Evolutionary conservation across 2,329 filamentous ascomycete genomes (phyloP).

Genomic region (Aspergillus pseudoglaucus): DNA sequence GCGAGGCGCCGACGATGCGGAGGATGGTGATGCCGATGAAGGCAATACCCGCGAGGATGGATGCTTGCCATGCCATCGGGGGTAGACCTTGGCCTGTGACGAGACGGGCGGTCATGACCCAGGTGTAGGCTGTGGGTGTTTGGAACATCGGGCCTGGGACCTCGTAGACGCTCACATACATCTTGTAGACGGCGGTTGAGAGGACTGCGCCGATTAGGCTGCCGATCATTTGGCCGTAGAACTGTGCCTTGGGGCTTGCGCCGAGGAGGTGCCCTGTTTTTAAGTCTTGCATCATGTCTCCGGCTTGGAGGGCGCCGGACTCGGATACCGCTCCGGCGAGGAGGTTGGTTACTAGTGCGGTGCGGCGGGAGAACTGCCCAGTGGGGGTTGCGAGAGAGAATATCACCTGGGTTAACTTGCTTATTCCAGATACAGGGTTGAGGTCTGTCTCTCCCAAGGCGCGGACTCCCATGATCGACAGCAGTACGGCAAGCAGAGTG

Average conservation of each 20-base stretch:
- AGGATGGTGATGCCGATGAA: constrained; percentile 67
- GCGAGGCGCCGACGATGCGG: constrained; percentile 51
- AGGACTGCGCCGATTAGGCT: constrained; percentile 78
- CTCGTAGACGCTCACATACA: constrained; percentile 85
- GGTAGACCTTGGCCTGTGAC: constrained; percentile 88
- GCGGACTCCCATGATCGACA: constrained; percentile 59
- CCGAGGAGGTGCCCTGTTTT: constrained; percentile 93
- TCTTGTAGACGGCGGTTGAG: constrained; percentile 76
- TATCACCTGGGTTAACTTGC: constrained; percentile 90
- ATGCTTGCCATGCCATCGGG: constrained; percentile 73
- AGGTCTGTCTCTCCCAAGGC: constrained; percentile 77
- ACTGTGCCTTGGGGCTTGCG: constrained; percentile 88
- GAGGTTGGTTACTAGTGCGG: constrained; percentile 86
- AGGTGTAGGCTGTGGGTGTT: constrained; percentile 90
- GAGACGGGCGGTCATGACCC: constrained; percentile 91
- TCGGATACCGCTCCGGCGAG: constrained; percentile 85
- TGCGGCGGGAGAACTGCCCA: constrained; percentile 68
- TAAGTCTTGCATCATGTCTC: constrained; percentile 93
- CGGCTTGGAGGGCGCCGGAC: constrained; percentile 82
- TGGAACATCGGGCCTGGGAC: constrained; percentile 87
- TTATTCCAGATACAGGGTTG: constrained; percentile 93
- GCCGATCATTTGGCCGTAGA: constrained; percentile 92
- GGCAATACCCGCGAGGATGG: constrained; percentile 64
- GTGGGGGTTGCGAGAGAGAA: constrained; percentile 85
- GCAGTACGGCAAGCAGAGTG: constrained; percentile 71